phyloP scores from a whole-genome alignment of 2,329 filamentous ascomycete species.

The Neurospora sp. region DNA sequence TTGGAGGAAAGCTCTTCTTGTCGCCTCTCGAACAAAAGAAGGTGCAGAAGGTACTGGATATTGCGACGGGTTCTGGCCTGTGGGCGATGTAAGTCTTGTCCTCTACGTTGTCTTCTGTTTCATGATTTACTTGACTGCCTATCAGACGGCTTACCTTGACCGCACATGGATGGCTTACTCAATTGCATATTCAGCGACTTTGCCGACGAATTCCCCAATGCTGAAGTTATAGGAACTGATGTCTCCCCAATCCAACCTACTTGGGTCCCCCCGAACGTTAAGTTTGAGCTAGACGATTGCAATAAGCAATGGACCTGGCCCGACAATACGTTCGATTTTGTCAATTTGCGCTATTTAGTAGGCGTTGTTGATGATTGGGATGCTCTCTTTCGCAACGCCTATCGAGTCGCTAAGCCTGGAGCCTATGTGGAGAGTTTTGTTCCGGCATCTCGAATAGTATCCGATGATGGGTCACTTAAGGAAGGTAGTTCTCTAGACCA shows the following conservation, averaged over 20 bases:
- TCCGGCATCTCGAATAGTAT: too few relatives aligned
- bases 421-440: conserved; percentile 11
- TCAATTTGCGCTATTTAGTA: too few relatives aligned
- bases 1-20: not conserved
- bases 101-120: not conserved
- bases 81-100: not conserved
- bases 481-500: conserved; percentile 22
- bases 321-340: conserved; percentile 34
- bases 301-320: conserved; percentile 16
- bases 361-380: conserved; percentile 11
- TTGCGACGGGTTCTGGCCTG: conserved; percentile 2
- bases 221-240: not conserved
- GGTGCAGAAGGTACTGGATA: conserved; percentile 4
- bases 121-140: not conserved
- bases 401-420: conserved; percentile 12
- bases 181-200: too few relatives aligned
- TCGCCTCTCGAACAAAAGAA: not conserved
- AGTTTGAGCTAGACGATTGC: conserved; percentile 9
- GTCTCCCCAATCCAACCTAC: not conserved
- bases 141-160: too few relatives aligned
- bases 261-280: conserved; percentile 8
- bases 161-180: too few relatives aligned
- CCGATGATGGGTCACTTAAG: conserved; percentile 38
- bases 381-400: conserved; percentile 12
- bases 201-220: conserved; percentile 7